Base-by-base conservation (phyloP, 306 rosid species). In the Cucumis hystrix region DNA sequence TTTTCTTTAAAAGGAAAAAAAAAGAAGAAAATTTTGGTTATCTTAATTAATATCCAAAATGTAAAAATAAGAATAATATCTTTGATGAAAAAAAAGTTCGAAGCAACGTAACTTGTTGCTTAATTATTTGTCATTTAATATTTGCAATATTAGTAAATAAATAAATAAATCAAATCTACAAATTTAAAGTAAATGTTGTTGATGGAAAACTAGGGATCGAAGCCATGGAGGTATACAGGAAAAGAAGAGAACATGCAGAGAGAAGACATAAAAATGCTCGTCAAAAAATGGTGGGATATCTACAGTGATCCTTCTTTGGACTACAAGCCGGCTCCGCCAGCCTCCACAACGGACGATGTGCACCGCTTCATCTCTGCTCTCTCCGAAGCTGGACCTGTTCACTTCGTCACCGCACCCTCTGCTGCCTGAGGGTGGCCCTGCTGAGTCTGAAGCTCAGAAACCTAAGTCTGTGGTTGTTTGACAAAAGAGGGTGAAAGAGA, bases 221-320 rank as follows among this genome's bases (percentile, higher is more conserved):
- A 92, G 87, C 97, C 97, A 1, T 92, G 97, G 96, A 89, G 96
- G 82, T 92, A 89, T 33, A 90, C 93, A 0, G 93, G 96, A 58
- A 85, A 84, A 64, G 97, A 90, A 57, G 96, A 89, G 70, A 92
- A 90, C 71, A 90, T 92, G 97, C 74, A 90, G 45, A 89, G 97
- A 78, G 96, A 90, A 47, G 97, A 92, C 72, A 88, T 92, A 55
- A 89, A 85, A 81, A 79, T 84, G 90, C 16, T 92, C 68, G 93
- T 92, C 43, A 35, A 86, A 72, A 92, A 84, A 67, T 92, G 97
- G 97, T 86, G 93, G 97, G 91, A 87, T 3, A 79, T 90, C 5
- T 89, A 90, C 80, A 47, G 82, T 0, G 96, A 92, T 33, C 77
- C 78, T 40, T 85, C 96, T 0, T 76, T 90, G 75, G 91, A 90